Evolutionary conservation across 2,329 filamentous ascomycete species (phyloP), one percentile per base, ranked within the genome.

Genomic region (Huntiella omanensis): DNA sequence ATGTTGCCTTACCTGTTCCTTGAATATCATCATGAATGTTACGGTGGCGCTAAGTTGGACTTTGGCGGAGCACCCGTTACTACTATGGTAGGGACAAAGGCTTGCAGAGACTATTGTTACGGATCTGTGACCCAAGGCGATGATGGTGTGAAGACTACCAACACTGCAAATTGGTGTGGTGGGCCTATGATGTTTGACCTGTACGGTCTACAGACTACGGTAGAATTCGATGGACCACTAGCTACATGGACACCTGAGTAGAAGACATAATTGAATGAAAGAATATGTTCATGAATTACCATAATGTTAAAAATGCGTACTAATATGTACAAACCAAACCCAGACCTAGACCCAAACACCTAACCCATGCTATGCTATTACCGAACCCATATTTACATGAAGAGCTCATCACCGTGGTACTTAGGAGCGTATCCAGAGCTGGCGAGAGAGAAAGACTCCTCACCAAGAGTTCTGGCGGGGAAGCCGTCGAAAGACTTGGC

Each of bases 401-500:
- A n/a, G 15, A n/a, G 12, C 12, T 36, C 12, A 12, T 36, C 12
- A 15, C 34, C 15, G 15, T 36, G 34, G 34, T n/a, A 36, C 34
- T 36, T 36, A 4, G 12, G 12, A 13, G 12, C 15, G 15, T 36
- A 28, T 11, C 34, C 34, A 15, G 11, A 6, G 5, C 34, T n/a
- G 15, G 12, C 12, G 2, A 6, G 15, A n/a, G 34, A 15, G 15
- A 36, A n/a, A 5, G 12, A 36, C 12, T 36, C 34, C 15, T 13
- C 12, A 12, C 34, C 34, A 36, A 57, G 53, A 1, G 58, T 59
- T 19, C 75, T 64, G 59, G 75, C 58, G 0, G 78, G 78, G 60
- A 83, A 80, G 7, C 69, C 73, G 4, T 16, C 34, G 7, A 36
- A 36, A 36, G 34, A 36, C 34, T 36, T 36, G 34, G 34, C 34